Conservation (phyloP, 805 yeast species). For the Wickerhamomyces tratensis region DNA sequence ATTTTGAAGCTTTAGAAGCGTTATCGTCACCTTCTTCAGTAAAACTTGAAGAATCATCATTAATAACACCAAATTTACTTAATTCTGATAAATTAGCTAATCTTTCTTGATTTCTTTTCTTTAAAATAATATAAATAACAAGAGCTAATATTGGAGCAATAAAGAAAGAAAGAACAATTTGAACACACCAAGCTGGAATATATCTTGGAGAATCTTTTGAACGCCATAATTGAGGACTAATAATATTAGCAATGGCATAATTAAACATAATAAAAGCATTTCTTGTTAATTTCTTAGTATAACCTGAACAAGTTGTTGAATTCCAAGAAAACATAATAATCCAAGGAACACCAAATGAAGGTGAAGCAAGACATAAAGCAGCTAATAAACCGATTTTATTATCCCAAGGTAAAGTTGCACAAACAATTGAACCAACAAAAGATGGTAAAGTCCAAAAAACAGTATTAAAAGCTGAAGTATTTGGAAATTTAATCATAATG, state of each 20-base stretch:
- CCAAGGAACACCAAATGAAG: slow-evolving; percentile 34
- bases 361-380: slow-evolving; percentile 36
- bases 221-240: slow-evolving; percentile 50
- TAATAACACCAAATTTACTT: slow-evolving; percentile 19
- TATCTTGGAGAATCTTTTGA: slow-evolving; percentile 35
- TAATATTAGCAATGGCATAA: slow-evolving; percentile 38
- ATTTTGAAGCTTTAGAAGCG: background rate
- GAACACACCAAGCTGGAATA: slow-evolving; percentile 42
- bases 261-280: slow-evolving; percentile 34
- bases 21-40: slow-evolving; percentile 19
- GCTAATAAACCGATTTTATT: slow-evolving; percentile 37
- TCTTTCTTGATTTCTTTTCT: slow-evolving; percentile 34
- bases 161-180: slow-evolving; percentile 40
- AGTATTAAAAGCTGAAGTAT: slow-evolving; percentile 28
- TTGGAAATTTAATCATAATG: slow-evolving; percentile 22
- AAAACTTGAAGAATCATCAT: slow-evolving; percentile 9
- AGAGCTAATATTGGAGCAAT: slow-evolving; percentile 34
- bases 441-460: slow-evolving; percentile 33
- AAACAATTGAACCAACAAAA: slow-evolving; percentile 34
- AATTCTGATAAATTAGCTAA: slow-evolving; percentile 9
- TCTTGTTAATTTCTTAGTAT: slow-evolving; percentile 40
- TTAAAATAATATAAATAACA: slow-evolving; percentile 34
- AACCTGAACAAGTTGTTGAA: slow-evolving; percentile 30
- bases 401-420: slow-evolving; percentile 33
- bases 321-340: slow-evolving; percentile 27